Conservation (phyloP, 306 rosid genomes). For the Cyamopsis tetragonoloba region DNA sequence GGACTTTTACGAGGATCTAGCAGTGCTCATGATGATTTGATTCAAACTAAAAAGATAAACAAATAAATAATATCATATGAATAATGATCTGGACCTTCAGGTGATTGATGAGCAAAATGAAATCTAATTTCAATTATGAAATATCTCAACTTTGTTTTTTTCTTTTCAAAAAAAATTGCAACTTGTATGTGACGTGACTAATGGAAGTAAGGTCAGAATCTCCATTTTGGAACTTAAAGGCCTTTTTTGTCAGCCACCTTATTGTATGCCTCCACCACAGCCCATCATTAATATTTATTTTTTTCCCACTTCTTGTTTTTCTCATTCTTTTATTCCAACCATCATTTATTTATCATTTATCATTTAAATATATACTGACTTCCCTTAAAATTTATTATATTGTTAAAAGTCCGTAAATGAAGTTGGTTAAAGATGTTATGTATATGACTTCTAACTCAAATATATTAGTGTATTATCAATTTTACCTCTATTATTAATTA, state of each 20-base stretch:
- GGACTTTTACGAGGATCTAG: too few species aligned
- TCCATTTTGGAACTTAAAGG: background rate
- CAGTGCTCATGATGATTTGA: too few species aligned
- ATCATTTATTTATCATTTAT: background rate
- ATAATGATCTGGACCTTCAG: background rate
- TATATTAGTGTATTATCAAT: too few species aligned
- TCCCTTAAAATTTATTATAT: too few species aligned
- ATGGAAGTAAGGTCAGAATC: constrained; percentile 31
- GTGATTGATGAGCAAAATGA: constrained; percentile 29
- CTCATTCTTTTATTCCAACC: constrained; percentile 12
- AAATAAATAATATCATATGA: background rate
- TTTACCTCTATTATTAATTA: too few species aligned
- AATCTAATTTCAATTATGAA: constrained; percentile 28
- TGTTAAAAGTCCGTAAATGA: too few species aligned
- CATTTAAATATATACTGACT: too few species aligned
- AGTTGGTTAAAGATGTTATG: too few species aligned
- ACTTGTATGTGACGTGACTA: constrained; percentile 21
- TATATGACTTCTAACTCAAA: too few species aligned
- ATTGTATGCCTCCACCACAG: constrained; percentile 30
- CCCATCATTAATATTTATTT: constrained; percentile 29
- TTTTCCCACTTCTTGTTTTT: constrained; percentile 40
- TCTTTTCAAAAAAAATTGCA: too few species aligned
- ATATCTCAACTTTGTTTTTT: too few species aligned
- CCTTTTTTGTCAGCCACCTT: constrained; percentile 23
- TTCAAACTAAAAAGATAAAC: too few species aligned